Percentiles rank a stretch among this genome's conserved stretches.
Conservation (phyloP, 2,329 filamentous ascomycete species). For the Amphichorda felina region DNA sequence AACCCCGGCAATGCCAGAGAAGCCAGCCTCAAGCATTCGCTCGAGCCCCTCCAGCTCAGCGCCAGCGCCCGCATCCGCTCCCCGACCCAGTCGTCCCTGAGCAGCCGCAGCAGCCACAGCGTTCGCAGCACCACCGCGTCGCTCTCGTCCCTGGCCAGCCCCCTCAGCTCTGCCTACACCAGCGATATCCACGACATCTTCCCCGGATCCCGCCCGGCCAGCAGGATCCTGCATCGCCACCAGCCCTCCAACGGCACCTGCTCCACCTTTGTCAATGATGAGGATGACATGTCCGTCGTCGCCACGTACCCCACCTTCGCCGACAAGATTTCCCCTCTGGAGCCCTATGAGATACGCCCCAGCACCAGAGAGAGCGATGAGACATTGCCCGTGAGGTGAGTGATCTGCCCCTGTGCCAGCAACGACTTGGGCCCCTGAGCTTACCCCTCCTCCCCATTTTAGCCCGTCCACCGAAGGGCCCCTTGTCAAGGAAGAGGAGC, state of each 20-base stretch:
- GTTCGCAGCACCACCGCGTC: conserved; percentile 26
- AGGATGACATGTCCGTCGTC: conserved; percentile 12
- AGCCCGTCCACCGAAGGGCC: conserved; percentile 5
- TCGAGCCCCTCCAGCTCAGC: conserved; percentile 7
- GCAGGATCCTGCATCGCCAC: conserved; percentile 19
- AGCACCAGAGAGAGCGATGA: background rate
- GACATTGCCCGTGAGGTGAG: conserved; percentile 1
- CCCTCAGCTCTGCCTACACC: conserved; percentile 21
- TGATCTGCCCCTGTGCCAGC: too few relatives aligned
- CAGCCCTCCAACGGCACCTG: conserved; percentile 21
- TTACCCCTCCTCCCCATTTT: too few relatives aligned
- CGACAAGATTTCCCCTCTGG: background rate
- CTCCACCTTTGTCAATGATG: conserved; percentile 24
- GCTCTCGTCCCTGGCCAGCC: conserved; percentile 20
- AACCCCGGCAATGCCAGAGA: conserved; percentile 6
- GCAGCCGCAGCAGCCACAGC: conserved; percentile 23
- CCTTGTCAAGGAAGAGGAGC: conserved; percentile 5
- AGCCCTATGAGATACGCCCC: background rate
- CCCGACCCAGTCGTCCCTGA: conserved; percentile 23
- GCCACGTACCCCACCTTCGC: background rate
- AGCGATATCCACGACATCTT: conserved; percentile 20
- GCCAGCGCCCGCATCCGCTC: conserved; percentile 14
- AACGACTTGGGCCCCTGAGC: too few relatives aligned
- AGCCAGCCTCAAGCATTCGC: background rate
- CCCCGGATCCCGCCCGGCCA: conserved; percentile 12